phyloP scores from a whole-genome alignment of 352 stramenopile species.

The Phytophthora chlamydospora region DNA sequence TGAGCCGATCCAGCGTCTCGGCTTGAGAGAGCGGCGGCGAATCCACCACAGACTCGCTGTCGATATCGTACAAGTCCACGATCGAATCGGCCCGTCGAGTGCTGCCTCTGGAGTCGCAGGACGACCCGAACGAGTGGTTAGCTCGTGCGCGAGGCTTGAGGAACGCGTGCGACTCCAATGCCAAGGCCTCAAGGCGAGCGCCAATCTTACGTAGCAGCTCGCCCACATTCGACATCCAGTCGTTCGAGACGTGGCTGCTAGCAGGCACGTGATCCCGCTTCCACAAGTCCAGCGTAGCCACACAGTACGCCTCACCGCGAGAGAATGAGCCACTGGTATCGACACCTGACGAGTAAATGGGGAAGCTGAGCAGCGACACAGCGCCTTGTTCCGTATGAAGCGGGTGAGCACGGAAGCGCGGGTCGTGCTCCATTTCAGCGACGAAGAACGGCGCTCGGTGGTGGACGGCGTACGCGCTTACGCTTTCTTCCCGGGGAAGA shows the following conservation, averaged over 20 bases:
- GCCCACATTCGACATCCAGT: slow-evolving; percentile 55
- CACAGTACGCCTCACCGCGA: slow-evolving; percentile 38
- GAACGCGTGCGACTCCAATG: slow-evolving; percentile 47
- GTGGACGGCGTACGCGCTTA: slow-evolving; percentile 71
- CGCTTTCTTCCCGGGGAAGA: slow-evolving; percentile 65
- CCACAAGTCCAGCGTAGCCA: slow-evolving; percentile 79
- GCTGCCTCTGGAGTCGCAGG: slow-evolving; percentile 57
- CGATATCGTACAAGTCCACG: slow-evolving; percentile 64
- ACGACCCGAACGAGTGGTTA: slow-evolving; percentile 61
- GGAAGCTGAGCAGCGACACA: slow-evolving; percentile 72
- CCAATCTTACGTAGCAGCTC: slow-evolving; percentile 47
- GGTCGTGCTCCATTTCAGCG: slow-evolving; percentile 58
- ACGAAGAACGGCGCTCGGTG: slow-evolving; percentile 77
- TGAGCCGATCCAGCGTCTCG: slow-evolving; percentile 45
- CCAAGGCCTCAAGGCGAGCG: slow-evolving; percentile 54
- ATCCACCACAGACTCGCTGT: slow-evolving; percentile 49
- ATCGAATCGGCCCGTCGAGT: slow-evolving; percentile 67
- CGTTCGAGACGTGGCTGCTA: slow-evolving; percentile 66
- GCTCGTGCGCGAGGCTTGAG: slow-evolving; percentile 48
- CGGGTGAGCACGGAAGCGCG: slow-evolving; percentile 71
- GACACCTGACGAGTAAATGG: slow-evolving; percentile 54
- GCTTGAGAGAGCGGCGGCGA: slow-evolving; percentile 38
- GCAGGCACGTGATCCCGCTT: slow-evolving; percentile 55
- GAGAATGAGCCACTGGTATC: slow-evolving; percentile 15
- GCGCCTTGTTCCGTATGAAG: slow-evolving; percentile 64